Conservation (phyloP, 805 yeast genomes). For the Candida boidinii region DNA sequence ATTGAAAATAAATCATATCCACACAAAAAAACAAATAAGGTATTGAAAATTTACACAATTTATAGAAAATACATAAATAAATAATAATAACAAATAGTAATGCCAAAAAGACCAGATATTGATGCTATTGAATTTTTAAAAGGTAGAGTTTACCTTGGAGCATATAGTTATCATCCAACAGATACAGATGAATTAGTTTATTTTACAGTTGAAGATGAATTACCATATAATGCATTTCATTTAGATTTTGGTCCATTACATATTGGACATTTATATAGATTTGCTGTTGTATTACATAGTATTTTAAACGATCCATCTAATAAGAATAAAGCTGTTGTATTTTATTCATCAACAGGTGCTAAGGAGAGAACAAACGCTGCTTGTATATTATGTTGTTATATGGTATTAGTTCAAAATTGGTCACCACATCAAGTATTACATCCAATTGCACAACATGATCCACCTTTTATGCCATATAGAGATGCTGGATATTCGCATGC, state of each 20-base stretch:
- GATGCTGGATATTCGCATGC: constrained; percentile 97
- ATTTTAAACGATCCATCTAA: constrained; percentile 79
- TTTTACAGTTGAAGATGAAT: constrained; percentile 86
- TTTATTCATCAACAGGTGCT: constrained; percentile 77
- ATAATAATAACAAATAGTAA: constrained; percentile 1
- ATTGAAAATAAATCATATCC: too few species aligned
- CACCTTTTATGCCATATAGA: constrained; percentile 90
- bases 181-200: constrained; percentile 71
- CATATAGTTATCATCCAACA: constrained; percentile 70
- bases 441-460: constrained; percentile 85
- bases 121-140: constrained; percentile 30
- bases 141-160: constrained; percentile 81
- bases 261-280: constrained; percentile 85
- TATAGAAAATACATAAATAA: background rate
- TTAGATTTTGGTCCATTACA: constrained; percentile 95
- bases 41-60: too few species aligned
- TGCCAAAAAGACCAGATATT: constrained; percentile 18
- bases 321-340: constrained; percentile 81
- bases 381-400: constrained; percentile 85
- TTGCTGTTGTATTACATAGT: constrained; percentile 91
- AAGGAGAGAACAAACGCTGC: constrained; percentile 90
- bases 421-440: constrained; percentile 96
- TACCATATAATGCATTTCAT: constrained; percentile 92
- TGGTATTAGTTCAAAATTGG: constrained; percentile 94
- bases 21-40: too few species aligned